Evolutionary conservation across 2,329 filamentous ascomycete species (phyloP), one percentile per base, ranked within the genome.

Genomic region (Torrubiellomyces zombiae): DNA sequence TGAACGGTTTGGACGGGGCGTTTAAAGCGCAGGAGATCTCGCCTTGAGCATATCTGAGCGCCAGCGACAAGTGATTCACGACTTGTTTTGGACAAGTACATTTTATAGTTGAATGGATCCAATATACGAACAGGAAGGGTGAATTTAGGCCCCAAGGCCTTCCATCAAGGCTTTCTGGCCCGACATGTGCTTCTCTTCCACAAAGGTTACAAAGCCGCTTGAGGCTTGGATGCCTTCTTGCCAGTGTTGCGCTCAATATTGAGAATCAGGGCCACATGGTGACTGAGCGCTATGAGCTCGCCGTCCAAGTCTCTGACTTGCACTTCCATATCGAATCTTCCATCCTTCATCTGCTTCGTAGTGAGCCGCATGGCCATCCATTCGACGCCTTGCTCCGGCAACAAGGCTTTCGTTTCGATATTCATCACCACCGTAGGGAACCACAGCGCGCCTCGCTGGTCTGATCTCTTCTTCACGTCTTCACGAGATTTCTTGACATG

Each of bases 361-460:
- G 65, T 59, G 9, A 74, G 58, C 18, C 76, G 58, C 20, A 72
- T 56, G 38, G 73, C 74, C 26, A 89, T 42, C 71, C 76, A 86
- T 43, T 80, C 72, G 2, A 69, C 67, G 0, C 79, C 79, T 20
- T 67, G 63, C 7, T 53, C 50, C 0, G 77, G 77, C 21, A 91
- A 44, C 4, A 59, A 45, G 43, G 74, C 78, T 55, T 86, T 89
- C 20, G 81, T 55, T 33, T 89, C 79, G 15, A 91, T 39, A 42
- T 80, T 83, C 41, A 89, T 48, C 14, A 74, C 52, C 2, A 89
- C 50, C 0, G 80, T 89, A 0, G 77, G 76, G 43, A 80, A 81
- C 78, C 77, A 83, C 36, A 69, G 69, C 5, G 44, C 24, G 83
- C 43, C 5, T 58, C 26, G 23, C 5, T 20, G 9, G 16, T 19